phyloP scores from a whole-genome alignment of 2,329 filamentous ascomycete species.

The Exserohilum turcica region DNA sequence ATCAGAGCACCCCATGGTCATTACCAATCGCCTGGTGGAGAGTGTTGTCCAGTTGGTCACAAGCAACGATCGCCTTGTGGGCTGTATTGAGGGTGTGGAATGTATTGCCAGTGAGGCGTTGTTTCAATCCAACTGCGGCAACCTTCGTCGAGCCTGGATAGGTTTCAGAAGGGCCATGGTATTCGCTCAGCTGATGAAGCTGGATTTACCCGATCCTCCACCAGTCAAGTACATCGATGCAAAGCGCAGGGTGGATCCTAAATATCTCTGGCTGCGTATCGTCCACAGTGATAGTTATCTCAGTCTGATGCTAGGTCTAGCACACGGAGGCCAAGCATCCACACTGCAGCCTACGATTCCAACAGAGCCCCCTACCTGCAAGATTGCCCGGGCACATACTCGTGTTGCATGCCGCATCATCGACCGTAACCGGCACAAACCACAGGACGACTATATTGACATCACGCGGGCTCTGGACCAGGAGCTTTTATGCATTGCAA shows the following conservation, averaged over 20 bases:
- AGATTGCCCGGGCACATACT: conserved; percentile 40
- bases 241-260: conserved; percentile 19
- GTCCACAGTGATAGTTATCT: conserved; percentile 48
- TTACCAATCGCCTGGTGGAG: conserved; percentile 38
- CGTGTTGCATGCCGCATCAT: conserved; percentile 47
- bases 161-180: conserved; percentile 47
- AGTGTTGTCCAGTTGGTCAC: conserved; percentile 39
- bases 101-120: conserved; percentile 51
- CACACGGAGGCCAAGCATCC: conserved; percentile 38
- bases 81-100: conserved; percentile 49
- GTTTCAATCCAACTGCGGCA: conserved; percentile 49
- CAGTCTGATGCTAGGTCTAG: conserved; percentile 51
- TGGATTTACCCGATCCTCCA: conserved; percentile 37
- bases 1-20: conserved; percentile 23
- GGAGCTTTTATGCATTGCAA: conserved; percentile 15
- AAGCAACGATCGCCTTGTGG: conserved; percentile 46
- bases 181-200: conserved; percentile 51
- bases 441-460: conserved; percentile 23
- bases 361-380: conserved; percentile 2
- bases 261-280: conserved; percentile 49
- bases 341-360: conserved; percentile 21
- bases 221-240: conserved; percentile 8
- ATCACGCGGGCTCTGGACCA: conserved; percentile 30
- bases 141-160: conserved; percentile 51
- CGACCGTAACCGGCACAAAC: conserved; percentile 44